Conservation (phyloP, 225 moss, liverwort and hornwort genomes). For the Pseudisothecium myosuroides region DNA sequence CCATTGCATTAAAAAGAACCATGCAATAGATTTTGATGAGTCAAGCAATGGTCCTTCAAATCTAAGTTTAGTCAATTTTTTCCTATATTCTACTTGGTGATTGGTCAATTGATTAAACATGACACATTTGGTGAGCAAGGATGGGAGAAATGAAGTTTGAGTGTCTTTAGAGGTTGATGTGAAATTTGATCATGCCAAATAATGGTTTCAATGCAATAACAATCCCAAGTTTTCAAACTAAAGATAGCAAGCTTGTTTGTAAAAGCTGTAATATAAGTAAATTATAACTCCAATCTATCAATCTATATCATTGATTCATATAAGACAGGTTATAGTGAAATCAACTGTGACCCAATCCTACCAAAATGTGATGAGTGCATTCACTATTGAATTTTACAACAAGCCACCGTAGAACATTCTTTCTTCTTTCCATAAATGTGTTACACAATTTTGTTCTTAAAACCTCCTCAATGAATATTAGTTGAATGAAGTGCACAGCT, state of each 20-base stretch:
- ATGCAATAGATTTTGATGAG: neutral
- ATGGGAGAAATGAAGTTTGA: neutral
- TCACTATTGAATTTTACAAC: neutral
- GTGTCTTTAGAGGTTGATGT: neutral
- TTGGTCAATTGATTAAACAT: neutral
- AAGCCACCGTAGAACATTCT: neutral
- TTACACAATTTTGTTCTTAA: neutral
- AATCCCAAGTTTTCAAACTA: neutral
- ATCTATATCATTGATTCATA: neutral
- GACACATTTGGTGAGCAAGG: neutral
- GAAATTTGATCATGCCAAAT: neutral
- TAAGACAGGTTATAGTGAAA: neutral
- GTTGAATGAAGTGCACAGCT: neutral
- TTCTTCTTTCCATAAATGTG: neutral
- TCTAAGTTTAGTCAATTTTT: neutral
- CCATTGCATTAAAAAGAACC: no score
- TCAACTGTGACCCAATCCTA: fast-evolving
- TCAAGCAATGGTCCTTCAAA: neutral
- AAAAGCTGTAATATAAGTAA: neutral
- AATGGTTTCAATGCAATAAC: neutral
- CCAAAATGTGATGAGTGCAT: neutral
- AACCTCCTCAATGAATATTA: neutral
- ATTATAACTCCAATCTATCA: no score
- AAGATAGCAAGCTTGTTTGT: neutral
- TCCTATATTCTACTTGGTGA: neutral